Conservation (phyloP, 176 grass and related monocot species). For the Triticum dicoccoides region DNA sequence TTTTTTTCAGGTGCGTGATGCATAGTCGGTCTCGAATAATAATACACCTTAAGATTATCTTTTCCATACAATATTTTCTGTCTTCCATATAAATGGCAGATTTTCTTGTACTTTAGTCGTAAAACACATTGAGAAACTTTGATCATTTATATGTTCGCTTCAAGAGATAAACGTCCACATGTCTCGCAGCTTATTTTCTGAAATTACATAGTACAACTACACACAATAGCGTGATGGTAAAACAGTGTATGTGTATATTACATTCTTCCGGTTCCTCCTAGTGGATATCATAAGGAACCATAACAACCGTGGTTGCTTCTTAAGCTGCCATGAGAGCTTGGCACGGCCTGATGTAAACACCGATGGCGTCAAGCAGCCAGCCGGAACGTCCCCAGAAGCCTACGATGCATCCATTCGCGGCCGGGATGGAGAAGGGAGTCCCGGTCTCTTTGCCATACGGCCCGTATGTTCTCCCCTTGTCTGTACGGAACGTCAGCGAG, state of each 20-base stretch:
- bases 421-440: conserved; percentile 3
- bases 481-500: conserved; percentile 28
- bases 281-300: neutral
- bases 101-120: too few relatives aligned
- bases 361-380: conserved; percentile 23
- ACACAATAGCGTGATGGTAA: neutral
- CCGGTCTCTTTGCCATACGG: neutral
- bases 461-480: neutral
- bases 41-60: too few relatives aligned
- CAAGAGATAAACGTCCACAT: too few relatives aligned
- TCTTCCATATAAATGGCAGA: too few relatives aligned
- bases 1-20: too few relatives aligned
- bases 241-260: neutral
- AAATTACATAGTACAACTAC: neutral
- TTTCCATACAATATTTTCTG: too few relatives aligned
- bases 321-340: neutral
- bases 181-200: too few relatives aligned
- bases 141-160: too few relatives aligned
- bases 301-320: neutral
- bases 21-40: too few relatives aligned
- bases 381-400: conserved; percentile 39
- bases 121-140: too few relatives aligned
- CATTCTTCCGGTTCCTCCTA: neutral
- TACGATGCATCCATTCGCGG: neutral
- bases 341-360: neutral